These are phyloP conservation scores for Lipomyces sp. DNA, from an alignment of 805 yeast genomes.

Conservation along the genomic window DNA sequence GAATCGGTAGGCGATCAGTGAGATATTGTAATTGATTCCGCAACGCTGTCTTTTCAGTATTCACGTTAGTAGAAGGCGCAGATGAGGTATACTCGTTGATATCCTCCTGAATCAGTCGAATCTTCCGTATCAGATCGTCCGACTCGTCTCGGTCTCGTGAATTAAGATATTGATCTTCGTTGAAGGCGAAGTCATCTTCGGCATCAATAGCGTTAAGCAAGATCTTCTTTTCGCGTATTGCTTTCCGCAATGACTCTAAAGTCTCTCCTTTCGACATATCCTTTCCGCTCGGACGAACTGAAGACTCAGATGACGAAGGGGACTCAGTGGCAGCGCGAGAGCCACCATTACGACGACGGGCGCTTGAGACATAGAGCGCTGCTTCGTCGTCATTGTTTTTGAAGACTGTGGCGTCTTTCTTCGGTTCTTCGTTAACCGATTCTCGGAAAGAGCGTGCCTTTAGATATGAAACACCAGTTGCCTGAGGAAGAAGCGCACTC, in stretches of 20 bases:
- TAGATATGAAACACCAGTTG: conserved; percentile 43
- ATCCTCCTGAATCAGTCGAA: conserved; percentile 53
- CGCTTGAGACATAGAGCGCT: conserved; percentile 62
- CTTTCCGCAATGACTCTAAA: conserved; percentile 62
- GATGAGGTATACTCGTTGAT: conserved; percentile 41
- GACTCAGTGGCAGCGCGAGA: conserved; percentile 37
- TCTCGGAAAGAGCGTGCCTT: conserved; percentile 46
- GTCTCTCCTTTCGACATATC: conserved; percentile 41
- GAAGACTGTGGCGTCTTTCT: conserved; percentile 60
- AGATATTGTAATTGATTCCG: conserved; percentile 62
- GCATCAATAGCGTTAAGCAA: conserved; percentile 73
- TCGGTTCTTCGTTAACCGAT: conserved; percentile 44
- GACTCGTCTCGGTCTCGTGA: conserved; percentile 58
- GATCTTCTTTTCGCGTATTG: conserved; percentile 72
- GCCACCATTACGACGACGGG: conserved; percentile 61
- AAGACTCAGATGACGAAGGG: conserved; percentile 6
- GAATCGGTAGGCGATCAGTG: conserved; percentile 71
- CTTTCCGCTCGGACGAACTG: conserved; percentile 12
- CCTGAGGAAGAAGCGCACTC: conserved; percentile 35
- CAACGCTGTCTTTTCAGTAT: conserved; percentile 57
- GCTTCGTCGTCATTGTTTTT: conserved; percentile 74
- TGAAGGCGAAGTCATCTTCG: conserved; percentile 52
- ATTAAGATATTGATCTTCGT: conserved; percentile 48
- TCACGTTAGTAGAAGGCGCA: conserved; percentile 41
- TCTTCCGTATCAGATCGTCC: conserved; percentile 65